Base-by-base conservation (phyloP, 164 flowering plant species). In the Annona cherimola region DNA sequence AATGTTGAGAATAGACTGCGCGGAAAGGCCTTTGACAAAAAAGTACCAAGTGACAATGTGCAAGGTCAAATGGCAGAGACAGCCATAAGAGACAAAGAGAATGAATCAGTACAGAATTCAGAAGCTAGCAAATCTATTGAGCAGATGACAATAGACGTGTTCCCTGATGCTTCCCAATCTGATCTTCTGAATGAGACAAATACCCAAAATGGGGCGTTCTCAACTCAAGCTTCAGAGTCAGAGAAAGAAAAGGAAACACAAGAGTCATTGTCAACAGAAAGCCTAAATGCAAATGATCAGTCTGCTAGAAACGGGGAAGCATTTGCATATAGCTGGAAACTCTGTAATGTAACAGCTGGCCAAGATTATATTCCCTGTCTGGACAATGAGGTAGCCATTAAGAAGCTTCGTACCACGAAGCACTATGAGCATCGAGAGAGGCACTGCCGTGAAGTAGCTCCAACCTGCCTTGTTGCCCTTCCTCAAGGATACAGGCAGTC, bases 371-470 rank as follows among this genome's bases (percentile, higher is more conserved):
- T 95, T 60, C 99, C 99, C 5, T 95, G 99, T 78, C 96, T 95
- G 69, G 99, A 95, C 79, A 95, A 95, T 78, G 76, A 79, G 83
- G 71, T 84, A 76, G 97, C 94, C 43, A 90, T 95, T 62, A 87
- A 43, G 80, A 82, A 79, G 46, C 97, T 95, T 67, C 80, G 44
- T 19, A 80, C 81, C 70, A 95, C 98, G 41, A 95, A 93, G 84
- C 99, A 95, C 76, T 95, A 95, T 78, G 98, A 95, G 66, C 99
- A 95, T 76, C 81, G 97, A 45, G 99, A 95, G 80, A 90, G 99
- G 76, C 99, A 95, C 76, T 95, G 99, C 63, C 99, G 98, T 45
- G 87, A 85, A 46, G 78, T 83, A 68, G 80, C 85, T 12, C 99
- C 98, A 3, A 90, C 97, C 57, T 95, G 99, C 77, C 92, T 95